These are phyloP conservation scores for Setaria italica DNA, from an alignment of 202 grass and related monocot species.

Conservation along the genomic window DNA sequence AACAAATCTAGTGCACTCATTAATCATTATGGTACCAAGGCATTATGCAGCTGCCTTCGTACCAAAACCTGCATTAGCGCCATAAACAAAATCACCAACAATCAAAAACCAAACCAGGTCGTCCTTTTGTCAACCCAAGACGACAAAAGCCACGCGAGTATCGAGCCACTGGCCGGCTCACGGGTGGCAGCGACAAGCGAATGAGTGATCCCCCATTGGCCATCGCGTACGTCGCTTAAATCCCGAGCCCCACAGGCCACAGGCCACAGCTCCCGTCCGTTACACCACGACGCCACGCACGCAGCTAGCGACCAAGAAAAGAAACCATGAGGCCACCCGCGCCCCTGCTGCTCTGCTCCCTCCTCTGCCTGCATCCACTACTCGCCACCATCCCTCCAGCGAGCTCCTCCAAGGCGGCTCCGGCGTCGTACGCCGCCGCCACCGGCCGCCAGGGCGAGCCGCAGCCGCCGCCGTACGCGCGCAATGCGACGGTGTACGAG, in stretches of 20 bases:
- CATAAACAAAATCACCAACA: background rate
- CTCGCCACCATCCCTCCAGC: background rate
- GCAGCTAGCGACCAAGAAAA: background rate
- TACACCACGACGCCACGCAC: background rate
- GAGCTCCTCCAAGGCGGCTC: background rate
- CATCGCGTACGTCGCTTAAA: background rate
- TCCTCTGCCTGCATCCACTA: background rate
- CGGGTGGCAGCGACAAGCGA: conserved; percentile 25
- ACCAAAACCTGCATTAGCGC: background rate
- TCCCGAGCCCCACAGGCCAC: background rate
- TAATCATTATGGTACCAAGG: too few species aligned
- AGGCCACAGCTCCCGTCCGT: background rate
- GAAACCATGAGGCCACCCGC: conserved; percentile 28
- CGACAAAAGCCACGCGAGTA: background rate
- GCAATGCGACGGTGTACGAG: conserved; percentile 58
- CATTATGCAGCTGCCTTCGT: background rate
- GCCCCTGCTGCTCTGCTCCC: conserved; percentile 11
- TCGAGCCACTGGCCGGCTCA: conserved; percentile 30
- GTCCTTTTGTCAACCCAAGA: background rate
- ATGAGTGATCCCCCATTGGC: background rate
- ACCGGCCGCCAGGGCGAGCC: too few species aligned
- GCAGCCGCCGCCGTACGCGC: background rate
- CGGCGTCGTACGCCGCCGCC: background rate
- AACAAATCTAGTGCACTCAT: too few species aligned
- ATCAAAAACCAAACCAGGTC: background rate